Conservation (phyloP, 306 rosid species). For the Cucurbita argyrosperma region DNA sequence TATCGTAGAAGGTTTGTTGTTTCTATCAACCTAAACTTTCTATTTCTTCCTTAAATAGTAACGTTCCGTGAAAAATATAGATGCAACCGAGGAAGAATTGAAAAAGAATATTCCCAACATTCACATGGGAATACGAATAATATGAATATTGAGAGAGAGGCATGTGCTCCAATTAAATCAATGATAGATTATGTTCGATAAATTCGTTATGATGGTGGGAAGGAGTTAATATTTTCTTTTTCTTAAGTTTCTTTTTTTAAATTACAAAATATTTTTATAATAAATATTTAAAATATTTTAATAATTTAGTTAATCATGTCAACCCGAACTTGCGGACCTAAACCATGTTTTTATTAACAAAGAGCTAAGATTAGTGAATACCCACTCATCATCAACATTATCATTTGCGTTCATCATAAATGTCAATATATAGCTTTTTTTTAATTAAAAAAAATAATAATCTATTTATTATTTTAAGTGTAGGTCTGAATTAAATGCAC, state of each 20-base stretch:
- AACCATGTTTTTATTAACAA: neutral
- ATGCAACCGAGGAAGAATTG: no score
- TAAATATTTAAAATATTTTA: neutral
- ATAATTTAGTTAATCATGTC: neutral
- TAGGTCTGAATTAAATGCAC: no score
- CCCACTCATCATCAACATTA: no score
- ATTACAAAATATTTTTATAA: neutral
- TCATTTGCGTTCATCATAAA: neutral
- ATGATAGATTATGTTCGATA: neutral
- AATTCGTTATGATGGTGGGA: neutral
- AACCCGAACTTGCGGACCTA: neutral
- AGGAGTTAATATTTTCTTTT: neutral
- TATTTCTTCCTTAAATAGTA: no score
- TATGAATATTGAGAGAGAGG: neutral
- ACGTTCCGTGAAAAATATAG: no score
- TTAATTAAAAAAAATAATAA: neutral
- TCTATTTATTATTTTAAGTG: neutral
- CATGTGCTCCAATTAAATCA: constrained; percentile 3
- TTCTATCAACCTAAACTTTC: no score
- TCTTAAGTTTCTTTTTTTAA: neutral
- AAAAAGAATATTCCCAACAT: no score
- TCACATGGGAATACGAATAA: no score
- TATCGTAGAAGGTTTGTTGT: no score
- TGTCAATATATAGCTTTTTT: no score
- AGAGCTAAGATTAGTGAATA: neutral